Evolutionary conservation across 805 yeast species (phyloP), one percentile per base, ranked within the genome.

Genomic region (Saturnispora galanensis): DNA sequence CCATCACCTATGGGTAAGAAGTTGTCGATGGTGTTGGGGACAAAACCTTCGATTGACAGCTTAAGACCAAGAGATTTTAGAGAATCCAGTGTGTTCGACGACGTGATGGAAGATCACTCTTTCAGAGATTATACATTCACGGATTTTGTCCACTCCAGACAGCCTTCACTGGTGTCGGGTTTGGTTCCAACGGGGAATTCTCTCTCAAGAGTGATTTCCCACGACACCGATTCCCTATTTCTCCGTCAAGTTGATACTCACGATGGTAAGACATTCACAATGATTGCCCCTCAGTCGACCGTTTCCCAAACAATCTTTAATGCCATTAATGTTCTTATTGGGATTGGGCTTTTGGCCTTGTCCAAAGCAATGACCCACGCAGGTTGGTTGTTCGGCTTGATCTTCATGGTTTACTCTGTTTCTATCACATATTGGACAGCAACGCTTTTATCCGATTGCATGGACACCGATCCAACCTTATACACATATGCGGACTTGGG

Each of bases 401-500:
- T 76, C 0, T 62, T 84, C 17, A 62, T 88, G 45, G 46, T 74
- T 1, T 48, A 71, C 3, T 78, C 89, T 58, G 93, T 93, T 1
- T 40, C 67, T 10, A 64, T 79, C 28, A 87, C 96, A 2, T 81
- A 73, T 52, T 79, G 86, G 70, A 80, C 93, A 2, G 96, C 96
- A 8, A 71, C 71, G 5, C 65, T 86, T 41, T 67, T 88, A 47
- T 80, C 90, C 11, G 71, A 74, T 47, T 79, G 95, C 51, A 72
- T 87, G 72, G 87, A 81, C 50, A 81, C 87, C 1, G 93, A 87
- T 63, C 80, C 75, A 12, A 80, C 93, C 0, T 64, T 87, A 43
- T 79, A 82, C 70, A 84, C 96, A 0, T 88, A 87, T 60, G 94
- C 95, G 0, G 96, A 88, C 64, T 69, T 88, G 40, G 95, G 94